Base-by-base conservation (phyloP, 2,329 filamentous ascomycete species). In the Camillea tinctor region DNA sequence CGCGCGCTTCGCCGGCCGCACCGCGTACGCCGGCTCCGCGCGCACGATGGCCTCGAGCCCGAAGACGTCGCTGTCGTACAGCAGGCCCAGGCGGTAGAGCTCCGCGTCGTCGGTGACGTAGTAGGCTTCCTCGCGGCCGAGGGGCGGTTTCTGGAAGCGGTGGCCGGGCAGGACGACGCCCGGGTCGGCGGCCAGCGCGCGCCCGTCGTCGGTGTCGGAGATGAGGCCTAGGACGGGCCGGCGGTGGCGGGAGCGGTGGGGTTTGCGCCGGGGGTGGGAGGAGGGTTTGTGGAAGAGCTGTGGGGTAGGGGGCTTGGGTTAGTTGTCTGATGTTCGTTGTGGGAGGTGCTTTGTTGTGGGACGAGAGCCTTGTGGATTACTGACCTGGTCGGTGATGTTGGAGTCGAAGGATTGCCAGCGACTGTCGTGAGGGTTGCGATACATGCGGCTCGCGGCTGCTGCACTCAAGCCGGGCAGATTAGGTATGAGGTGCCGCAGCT, bases 121-220 rank as follows among this genome's bases (percentile, higher is more conserved):
- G 49, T 69, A 67, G 6, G 71, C 70, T 48, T 69, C 71, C 52
- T 73, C 67, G 9, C 71, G 70, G 51, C 67, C 53, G 17, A 73
- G 66, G 19, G 64, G 59, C 4, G 71, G 70, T 48, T 59, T 67
- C 51, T 56, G 52, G 19, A 22, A 59, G n/a, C 50, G 55, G 48
- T 69, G 65, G 52, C 66, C 60, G 4, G 70, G 68, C n/a, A 71
- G 40, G 3, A 55, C 15, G 40, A 68, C 40, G 15, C 53, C 64
- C 15, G 59, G 59, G 26, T 67, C 64, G 17, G 63, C 62, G 15
- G 66, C 66, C 24, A 67, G 30, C 9, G 22, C 50, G 22, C 57
- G 56, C 57, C 56, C 51, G n/a, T 66, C 64, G n/a, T 66, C 62
- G 13, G 36, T 15, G 36, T 44, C 36, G 36, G 17, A 2, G 6